Evolutionary conservation across 345 rosid genomes (phyloP), one percentile per base, ranked within the genome.

Genomic region (Melaleuca alternifolia): DNA sequence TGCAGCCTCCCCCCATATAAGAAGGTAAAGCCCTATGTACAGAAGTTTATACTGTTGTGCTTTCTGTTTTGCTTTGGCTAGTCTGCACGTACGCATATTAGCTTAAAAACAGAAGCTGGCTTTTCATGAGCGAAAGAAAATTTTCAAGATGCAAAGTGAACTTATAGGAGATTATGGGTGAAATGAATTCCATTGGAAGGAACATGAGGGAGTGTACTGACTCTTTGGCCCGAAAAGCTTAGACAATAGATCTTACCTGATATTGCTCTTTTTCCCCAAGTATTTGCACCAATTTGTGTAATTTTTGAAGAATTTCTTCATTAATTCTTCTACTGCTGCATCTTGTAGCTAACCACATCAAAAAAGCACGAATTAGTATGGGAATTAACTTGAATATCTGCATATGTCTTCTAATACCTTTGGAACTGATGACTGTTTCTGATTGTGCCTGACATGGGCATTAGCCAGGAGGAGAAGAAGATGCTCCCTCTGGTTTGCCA

Each of bases 1-100:
- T 37, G 99, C 97, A 71, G 99, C 98, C 89, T 97, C 99, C 81
- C 99, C 99, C 99, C 99, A 96, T 85, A 96, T 96, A 86, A 97
- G 98, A 90, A 97, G 98, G 93, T 96, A 93, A 89, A 97, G 99
- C 85, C 94, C 98, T 79, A 96, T 90, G 86, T 96, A 97, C 37
- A 97, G 85, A 82, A 96, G 93, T 92, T 97, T 96, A 88, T 94
- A 91, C 85, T 96, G 99, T 84, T 94, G 96, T 56, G 93, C 97
- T 89, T 96, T 98, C 87, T 91, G 94, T 88, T 94, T 94, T 89
- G 89, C 95, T 87, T 86, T 89, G 15, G 99, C 97, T 86, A 97
- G 91, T 89, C 99, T 97, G 94, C 90, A 91, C 86, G 89, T 46
- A 81, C 50, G 87, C 82, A 88, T 86, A 82, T 87, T 28, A 56